Base-by-base conservation (phyloP, 441 rosid genomes). In the Iberis amara region DNA sequence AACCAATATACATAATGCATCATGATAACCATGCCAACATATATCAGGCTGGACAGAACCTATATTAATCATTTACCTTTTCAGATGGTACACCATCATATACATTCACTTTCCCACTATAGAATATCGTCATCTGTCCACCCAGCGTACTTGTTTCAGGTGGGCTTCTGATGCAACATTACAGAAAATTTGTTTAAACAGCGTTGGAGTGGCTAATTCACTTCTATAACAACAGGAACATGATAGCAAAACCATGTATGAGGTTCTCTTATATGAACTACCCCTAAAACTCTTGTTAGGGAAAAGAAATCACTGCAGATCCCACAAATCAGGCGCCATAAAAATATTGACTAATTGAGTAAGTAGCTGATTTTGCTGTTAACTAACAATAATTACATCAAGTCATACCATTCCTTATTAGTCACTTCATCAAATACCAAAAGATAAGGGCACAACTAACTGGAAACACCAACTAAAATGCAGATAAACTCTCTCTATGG, bases 91-190 rank as follows among this genome's bases (percentile, higher is more conserved):
- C 81, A 51, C 78, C 86, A 61, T 88, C 89, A 59, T 81, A 91
- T 35, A 85, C 98, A 60, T 83, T 85, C 65, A 91, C 88, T 81
- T 88, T 86, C 13, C 98, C 98, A 40, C 89, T 66, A 68, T 91
- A 91, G 76, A 91, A 85, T 68, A 91, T 88, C 5, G 96, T 81
- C 98, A 91, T 85, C 72, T 91, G 96, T 61, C 77, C 90, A 47
- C 48, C 57, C 9, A 26, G 14, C 45, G 70, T 75, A 65, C 55
- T 76, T 39, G 72, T 39, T 56, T 73, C 83, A 62, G 61, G 70
- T 1, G 69, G 70, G 59, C 76, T 64, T 66, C 98, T 80, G 77
- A 41, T 33, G 55, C 66, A 66, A 57, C 51, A 64, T 45, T 31
- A 47, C 15, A 61, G 41, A 59, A 10, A 13, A 48, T 28, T 21